phyloP scores from a whole-genome alignment of 202 grass and related monocot species.

The Dendrocalamus latiflorus region DNA sequence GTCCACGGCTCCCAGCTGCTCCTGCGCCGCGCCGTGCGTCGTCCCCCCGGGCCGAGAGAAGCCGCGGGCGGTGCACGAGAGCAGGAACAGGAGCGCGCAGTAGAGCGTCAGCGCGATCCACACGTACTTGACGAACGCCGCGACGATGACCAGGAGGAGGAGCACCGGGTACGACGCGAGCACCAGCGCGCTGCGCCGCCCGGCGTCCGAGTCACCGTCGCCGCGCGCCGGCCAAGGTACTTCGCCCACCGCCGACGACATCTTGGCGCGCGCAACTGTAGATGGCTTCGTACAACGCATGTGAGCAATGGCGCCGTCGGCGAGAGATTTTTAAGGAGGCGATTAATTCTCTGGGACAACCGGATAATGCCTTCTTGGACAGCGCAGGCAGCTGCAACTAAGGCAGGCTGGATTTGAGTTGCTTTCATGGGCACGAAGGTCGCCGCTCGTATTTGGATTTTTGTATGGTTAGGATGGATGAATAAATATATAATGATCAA shows the following conservation, averaged over 20 bases:
- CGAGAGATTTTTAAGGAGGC: not conserved
- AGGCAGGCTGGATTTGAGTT: constrained; percentile 16
- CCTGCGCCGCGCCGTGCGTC: no score
- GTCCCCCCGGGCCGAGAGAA: not conserved
- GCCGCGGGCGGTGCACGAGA: not conserved
- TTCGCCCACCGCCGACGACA: not conserved
- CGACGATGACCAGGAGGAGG: constrained; percentile 38
- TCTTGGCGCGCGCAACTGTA: no score
- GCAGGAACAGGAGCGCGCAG: constrained; percentile 14
- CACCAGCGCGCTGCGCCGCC: constrained; percentile 21
- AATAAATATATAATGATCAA: not conserved
- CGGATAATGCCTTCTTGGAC: constrained; percentile 18
- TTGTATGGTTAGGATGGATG: not conserved
- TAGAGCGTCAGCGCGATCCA: constrained; percentile 41
- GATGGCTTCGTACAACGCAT: not conserved
- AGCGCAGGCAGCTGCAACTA: constrained; percentile 25
- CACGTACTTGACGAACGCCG: constrained; percentile 35
- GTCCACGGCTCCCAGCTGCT: not conserved
- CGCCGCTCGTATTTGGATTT: not conserved
- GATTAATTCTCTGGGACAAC: not conserved
- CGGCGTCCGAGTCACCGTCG: not conserved
- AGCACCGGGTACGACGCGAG: constrained; percentile 33
- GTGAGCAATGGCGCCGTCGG: not conserved
- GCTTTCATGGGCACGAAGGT: not conserved
- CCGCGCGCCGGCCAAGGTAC: constrained; percentile 1